phyloP scores from a whole-genome alignment of 2,329 filamentous ascomycete species.

The Cladobotryum protrusum region DNA sequence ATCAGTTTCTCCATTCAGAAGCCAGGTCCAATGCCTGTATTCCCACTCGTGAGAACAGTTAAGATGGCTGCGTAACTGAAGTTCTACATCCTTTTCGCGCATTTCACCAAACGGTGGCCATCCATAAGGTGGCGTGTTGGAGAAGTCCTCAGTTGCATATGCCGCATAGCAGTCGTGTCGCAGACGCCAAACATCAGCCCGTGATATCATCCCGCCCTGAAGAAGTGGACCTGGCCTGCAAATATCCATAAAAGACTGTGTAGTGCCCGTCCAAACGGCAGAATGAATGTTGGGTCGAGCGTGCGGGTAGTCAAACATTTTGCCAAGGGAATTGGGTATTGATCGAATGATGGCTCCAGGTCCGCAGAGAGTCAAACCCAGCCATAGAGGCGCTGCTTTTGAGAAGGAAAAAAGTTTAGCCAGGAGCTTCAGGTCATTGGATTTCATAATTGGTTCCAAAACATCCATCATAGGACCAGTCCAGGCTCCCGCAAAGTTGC shows the following conservation, averaged over 20 bases:
- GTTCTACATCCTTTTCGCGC: not conserved
- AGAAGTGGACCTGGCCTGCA: not conserved
- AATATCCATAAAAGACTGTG: not conserved
- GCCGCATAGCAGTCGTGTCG: not conserved
- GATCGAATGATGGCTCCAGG: not conserved
- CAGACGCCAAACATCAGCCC: conserved; percentile 3
- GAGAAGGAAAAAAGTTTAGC: not conserved
- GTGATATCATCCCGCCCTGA: not conserved
- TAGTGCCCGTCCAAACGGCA: not conserved
- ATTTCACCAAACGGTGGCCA: conserved; percentile 1
- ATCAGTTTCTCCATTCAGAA: not conserved
- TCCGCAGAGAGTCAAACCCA: not conserved
- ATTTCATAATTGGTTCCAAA: not conserved
- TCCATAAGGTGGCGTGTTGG: not conserved
- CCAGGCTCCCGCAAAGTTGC: conserved; percentile 3
- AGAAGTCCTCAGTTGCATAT: not conserved
- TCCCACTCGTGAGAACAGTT: not conserved
- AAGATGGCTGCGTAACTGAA: not conserved
- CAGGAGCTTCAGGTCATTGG: not conserved
- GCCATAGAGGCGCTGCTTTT: not conserved
- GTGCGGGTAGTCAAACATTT: not conserved
- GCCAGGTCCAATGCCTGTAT: not conserved
- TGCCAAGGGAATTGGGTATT: not conserved
- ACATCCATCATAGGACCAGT: not conserved
- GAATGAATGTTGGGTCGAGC: not conserved